Percentiles rank a stretch among this genome's conserved stretches.
Conservation (phyloP, 345 rosid species). For the Brassica rapa region DNA sequence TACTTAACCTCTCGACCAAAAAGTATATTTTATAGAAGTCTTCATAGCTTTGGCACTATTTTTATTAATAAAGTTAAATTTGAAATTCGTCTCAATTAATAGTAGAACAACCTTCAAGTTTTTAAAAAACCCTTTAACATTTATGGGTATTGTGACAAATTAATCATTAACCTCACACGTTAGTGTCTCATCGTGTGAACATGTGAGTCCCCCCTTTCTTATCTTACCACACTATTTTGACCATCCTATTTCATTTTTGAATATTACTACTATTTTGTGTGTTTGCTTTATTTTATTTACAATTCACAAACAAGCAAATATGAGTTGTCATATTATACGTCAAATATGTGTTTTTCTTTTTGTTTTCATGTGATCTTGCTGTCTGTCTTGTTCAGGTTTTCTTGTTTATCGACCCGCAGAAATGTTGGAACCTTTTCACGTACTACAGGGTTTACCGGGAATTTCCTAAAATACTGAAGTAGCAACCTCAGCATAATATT, state of each 20-base stretch:
- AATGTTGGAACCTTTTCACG: slow-evolving; percentile 30
- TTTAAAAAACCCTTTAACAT: not conserved
- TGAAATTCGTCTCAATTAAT: slow-evolving; percentile 2
- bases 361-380: slow-evolving; percentile 26
- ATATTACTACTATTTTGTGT: not conserved
- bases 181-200: slow-evolving; percentile 35
- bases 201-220: slow-evolving; percentile 40
- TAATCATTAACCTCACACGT: slow-evolving; percentile 45
- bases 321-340: slow-evolving; percentile 16
- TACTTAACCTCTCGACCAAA: slow-evolving; percentile 43
- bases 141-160: slow-evolving; percentile 37
- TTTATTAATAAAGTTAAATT: slow-evolving; percentile 29
- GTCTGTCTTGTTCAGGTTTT: slow-evolving; percentile 30
- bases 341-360: slow-evolving; percentile 14
- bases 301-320: slow-evolving; percentile 27
- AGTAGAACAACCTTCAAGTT: not conserved
- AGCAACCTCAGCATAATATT: not conserved
- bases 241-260: slow-evolving; percentile 42
- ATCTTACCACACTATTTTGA: slow-evolving; percentile 41
- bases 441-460: slow-evolving; percentile 23
- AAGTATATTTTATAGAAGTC: slow-evolving; percentile 37
- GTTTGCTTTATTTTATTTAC: not conserved
- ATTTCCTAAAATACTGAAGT: not conserved
- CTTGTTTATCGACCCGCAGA: slow-evolving; percentile 30
- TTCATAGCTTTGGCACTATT: slow-evolving; percentile 30